Base-by-base conservation (phyloP, 495 filamentous ascomycete genomes). In the Aspergillus kassunensis region DNA sequence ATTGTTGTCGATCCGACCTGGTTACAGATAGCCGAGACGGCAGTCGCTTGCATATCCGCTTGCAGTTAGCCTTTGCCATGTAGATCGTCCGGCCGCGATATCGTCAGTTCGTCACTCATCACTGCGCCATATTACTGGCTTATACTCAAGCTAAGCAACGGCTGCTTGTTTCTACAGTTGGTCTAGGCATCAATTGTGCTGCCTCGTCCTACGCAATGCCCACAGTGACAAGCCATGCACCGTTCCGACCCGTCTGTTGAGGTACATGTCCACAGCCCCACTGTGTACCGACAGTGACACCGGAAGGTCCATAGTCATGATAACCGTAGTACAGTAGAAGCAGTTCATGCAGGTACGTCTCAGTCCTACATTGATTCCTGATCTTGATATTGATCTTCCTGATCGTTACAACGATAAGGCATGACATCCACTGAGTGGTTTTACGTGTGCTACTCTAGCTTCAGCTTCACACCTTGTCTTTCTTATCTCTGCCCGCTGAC, bases 281-380 rank as follows among this genome's bases (percentile, higher is more conserved):
- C n/a, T n/a, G n/a, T n/a, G n/a, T n/a, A n/a, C n/a, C n/a, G n/a
- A n/a, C n/a, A n/a, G n/a, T n/a, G n/a, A n/a, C n/a, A n/a, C n/a
- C n/a, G n/a, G n/a, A n/a, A n/a, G n/a, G n/a, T n/a, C n/a, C n/a
- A n/a, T n/a, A n/a, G n/a, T n/a, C n/a, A n/a, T n/a, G n/a, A n/a
- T n/a, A n/a, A n/a, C n/a, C n/a, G n/a, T n/a, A n/a, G n/a, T n/a
- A n/a, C n/a, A n/a, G n/a, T n/a, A n/a, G 15, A 15, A 46, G 29
- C 20, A 35, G 44, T 46, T 46, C 44, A 46, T 46, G 44, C 9
- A 46, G 30, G 44, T 34, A 23, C 30, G 19, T 30, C 29, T 33
- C 42, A 20, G 44, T 46, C 29, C 29, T 24, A 46, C 44, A 27
- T 8, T n/a, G 19, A 24, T 23, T 35, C 12, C 5, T 20, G 30